These are phyloP conservation scores for Saraca asoca DNA, from an alignment of 331 rosid species.

Conservation along the genomic window DNA sequence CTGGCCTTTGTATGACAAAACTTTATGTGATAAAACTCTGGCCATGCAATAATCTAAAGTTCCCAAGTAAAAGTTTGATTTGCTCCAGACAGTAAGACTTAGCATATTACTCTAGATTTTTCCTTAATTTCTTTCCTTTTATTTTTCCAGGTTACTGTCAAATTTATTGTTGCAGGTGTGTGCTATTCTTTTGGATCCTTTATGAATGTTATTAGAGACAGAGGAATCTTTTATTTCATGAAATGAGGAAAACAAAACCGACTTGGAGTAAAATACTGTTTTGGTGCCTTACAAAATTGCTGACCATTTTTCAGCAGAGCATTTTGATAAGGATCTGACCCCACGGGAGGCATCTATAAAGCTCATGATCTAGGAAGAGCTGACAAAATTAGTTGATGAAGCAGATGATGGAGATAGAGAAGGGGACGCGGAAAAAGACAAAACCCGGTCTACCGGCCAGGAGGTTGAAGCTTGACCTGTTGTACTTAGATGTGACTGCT, in stretches of 20 bases:
- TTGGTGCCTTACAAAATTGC: constrained; percentile 33
- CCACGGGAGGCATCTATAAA: constrained; percentile 79
- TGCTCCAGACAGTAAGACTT: background rate
- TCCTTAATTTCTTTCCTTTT: background rate
- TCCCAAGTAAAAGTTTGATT: background rate
- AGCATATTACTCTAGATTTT: background rate
- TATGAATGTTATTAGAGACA: constrained; percentile 40
- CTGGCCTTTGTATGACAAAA: background rate
- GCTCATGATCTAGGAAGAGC: constrained; percentile 90
- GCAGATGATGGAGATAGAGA: constrained; percentile 64
- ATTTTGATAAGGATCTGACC: constrained; percentile 66
- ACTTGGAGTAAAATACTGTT: background rate
- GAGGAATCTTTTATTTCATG: background rate
- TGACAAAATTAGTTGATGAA: constrained; percentile 85
- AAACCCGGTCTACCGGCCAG: constrained; percentile 49
- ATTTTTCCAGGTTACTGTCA: constrained; percentile 3
- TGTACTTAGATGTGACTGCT: constrained; percentile 30
- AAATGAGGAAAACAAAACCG: constrained; percentile 5
- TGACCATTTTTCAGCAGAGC: constrained; percentile 55
- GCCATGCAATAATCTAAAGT: background rate
- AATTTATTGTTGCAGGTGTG: constrained; percentile 53
- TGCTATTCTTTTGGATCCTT: constrained; percentile 93
- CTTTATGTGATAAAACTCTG: background rate
- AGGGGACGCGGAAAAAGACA: constrained; percentile 55
- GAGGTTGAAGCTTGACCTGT: constrained; percentile 63